These are phyloP conservation scores for Physaria fendleri DNA, from an alignment of 345 rosid genomes.

Conservation along the genomic window DNA sequence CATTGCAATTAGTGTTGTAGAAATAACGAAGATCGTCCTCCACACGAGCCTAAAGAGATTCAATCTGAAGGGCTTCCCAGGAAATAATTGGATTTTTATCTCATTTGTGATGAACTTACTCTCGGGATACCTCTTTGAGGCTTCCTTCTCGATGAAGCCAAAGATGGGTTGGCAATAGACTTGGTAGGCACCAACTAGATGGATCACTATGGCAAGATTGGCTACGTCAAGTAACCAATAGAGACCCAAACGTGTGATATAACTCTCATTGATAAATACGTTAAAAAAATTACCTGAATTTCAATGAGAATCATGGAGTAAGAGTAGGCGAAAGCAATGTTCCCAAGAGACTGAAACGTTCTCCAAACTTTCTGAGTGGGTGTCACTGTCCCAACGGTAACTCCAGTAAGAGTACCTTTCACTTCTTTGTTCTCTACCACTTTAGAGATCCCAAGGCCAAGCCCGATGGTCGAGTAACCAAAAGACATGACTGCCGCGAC, in stretches of 20 bases:
- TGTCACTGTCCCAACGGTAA: slow-evolving; percentile 48
- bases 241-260: too few species aligned
- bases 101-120: slow-evolving; percentile 53
- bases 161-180: slow-evolving; percentile 86
- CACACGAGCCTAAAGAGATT: slow-evolving; percentile 74
- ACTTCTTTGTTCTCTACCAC: slow-evolving; percentile 46
- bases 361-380: slow-evolving; percentile 67
- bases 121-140: slow-evolving; percentile 43
- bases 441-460: slow-evolving; percentile 62
- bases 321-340: slow-evolving; percentile 89
- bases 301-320: slow-evolving; percentile 78
- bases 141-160: slow-evolving; percentile 64
- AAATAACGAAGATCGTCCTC: slow-evolving; percentile 76
- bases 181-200: slow-evolving; percentile 89
- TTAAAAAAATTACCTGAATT: slow-evolving; percentile 56
- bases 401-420: slow-evolving; percentile 70
- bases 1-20: slow-evolving; percentile 73
- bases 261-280: too few species aligned
- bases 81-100: slow-evolving; percentile 39
- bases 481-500: slow-evolving; percentile 84
- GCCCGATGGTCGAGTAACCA: slow-evolving; percentile 66
- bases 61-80: slow-evolving; percentile 41
- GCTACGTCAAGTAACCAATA: slow-evolving; percentile 96
- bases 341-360: slow-evolving; percentile 88
- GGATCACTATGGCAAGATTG: slow-evolving; percentile 69